These are phyloP conservation scores for Leishmania martiniquensis DNA, from an alignment of 208 protist genomes.

Conservation along the genomic window DNA sequence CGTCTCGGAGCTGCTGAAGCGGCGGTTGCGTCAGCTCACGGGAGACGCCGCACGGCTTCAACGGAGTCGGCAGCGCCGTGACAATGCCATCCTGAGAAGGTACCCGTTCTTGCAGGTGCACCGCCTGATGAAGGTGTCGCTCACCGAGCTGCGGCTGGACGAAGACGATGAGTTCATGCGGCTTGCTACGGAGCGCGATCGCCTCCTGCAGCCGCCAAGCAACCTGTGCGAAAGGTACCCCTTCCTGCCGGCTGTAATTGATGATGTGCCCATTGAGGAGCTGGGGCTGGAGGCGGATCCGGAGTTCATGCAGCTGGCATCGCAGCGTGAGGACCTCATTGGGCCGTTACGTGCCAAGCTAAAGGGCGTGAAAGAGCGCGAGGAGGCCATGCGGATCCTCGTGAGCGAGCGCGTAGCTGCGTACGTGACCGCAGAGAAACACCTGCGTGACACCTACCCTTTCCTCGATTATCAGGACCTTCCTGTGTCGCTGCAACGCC, in stretches of 20 bases:
- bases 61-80: slow-evolving; percentile 26
- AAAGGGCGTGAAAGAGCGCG: slow-evolving; percentile 41
- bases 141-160: slow-evolving; percentile 37
- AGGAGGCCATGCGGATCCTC: slow-evolving; percentile 52
- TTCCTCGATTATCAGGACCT: slow-evolving; percentile 40
- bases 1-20: slow-evolving; percentile 43
- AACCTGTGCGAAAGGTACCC: slow-evolving; percentile 58
- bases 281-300: slow-evolving; percentile 61
- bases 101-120: slow-evolving; percentile 50
- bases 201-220: slow-evolving; percentile 43
- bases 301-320: slow-evolving; percentile 58
- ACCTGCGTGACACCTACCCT: slow-evolving; percentile 33
- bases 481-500: slow-evolving; percentile 40
- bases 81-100: slow-evolving; percentile 34
- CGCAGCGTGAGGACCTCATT: slow-evolving; percentile 57
- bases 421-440: slow-evolving; percentile 37
- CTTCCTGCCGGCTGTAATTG: slow-evolving; percentile 50
- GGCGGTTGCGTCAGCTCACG: slow-evolving; percentile 45
- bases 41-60: slow-evolving; percentile 32
- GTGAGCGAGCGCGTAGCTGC: slow-evolving; percentile 41
- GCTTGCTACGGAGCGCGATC: slow-evolving; percentile 36
- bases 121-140: slow-evolving; percentile 17
- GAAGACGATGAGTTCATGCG: slow-evolving; percentile 45
- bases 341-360: slow-evolving; percentile 47
- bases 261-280: slow-evolving; percentile 48